phyloP scores from a whole-genome alignment of 2,329 filamentous ascomycete species.

The Alternaria consortialis region DNA sequence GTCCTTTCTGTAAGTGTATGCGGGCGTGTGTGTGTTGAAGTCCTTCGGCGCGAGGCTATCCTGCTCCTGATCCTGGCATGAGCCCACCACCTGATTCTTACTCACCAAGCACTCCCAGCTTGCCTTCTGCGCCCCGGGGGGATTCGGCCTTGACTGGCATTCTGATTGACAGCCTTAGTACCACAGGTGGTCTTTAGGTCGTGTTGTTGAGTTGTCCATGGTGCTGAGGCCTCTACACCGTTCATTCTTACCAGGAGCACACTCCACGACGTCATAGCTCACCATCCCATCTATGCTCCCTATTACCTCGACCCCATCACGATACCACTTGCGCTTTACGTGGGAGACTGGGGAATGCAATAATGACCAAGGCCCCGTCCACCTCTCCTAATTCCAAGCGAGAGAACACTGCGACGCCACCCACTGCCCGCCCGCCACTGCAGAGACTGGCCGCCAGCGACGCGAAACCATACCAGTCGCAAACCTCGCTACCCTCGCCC shows the following conservation, averaged over 20 bases:
- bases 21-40: constrained; percentile 7
- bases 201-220: constrained; percentile 10
- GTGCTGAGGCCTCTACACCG: constrained; percentile 11
- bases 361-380: constrained; percentile 39
- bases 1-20: constrained; percentile 6
- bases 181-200: not conserved
- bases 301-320: constrained; percentile 12
- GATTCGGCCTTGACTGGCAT: constrained; percentile 8
- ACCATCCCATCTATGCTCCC: constrained; percentile 19
- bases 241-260: constrained; percentile 15
- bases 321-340: constrained; percentile 20
- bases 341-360: constrained; percentile 39
- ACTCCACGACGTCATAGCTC: constrained; percentile 26
- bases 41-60: constrained; percentile 5
- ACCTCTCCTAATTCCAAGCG: constrained; percentile 34
- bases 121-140: constrained; percentile 1
- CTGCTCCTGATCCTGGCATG: constrained; percentile 17
- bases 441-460: constrained; percentile 37
- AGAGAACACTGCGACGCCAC: constrained; percentile 14
- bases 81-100: constrained; percentile 10
- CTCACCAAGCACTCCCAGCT: constrained; percentile 16
- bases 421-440: constrained; percentile 36
- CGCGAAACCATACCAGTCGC: constrained; percentile 15
- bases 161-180: constrained; percentile 4
- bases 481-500: constrained; percentile 8